Percentiles rank a stretch among this genome's conserved stretches.
These are phyloP conservation scores for Xylaria arbuscula DNA, from an alignment of 2,329 filamentous ascomycete genomes.

Conservation along the genomic window DNA sequence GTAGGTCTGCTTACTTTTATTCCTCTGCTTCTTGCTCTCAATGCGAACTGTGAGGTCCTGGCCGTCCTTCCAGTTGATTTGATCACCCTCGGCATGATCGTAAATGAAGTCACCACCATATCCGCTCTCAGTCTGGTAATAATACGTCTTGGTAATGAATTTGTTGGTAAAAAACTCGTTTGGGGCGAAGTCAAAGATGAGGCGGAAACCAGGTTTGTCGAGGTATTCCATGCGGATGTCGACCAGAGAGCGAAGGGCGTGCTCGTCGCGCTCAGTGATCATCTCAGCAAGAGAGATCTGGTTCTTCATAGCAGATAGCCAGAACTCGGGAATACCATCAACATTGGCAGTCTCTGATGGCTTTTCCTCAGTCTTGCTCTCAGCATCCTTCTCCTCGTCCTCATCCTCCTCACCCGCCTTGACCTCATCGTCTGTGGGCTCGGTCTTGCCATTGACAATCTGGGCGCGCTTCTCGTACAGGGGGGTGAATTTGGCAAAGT, in stretches of 20 bases:
- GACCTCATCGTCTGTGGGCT: slow-evolving; percentile 89
- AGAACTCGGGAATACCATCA: slow-evolving; percentile 96
- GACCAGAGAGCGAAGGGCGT: slow-evolving; percentile 85
- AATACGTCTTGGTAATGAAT: slow-evolving; percentile 97
- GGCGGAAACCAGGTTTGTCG: slow-evolving; percentile 95
- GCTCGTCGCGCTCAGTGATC: slow-evolving; percentile 98
- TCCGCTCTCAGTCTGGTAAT: slow-evolving; percentile 97
- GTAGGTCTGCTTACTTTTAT: slow-evolving; percentile 82
- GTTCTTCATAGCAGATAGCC: slow-evolving; percentile 99
- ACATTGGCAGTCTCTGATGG: slow-evolving; percentile 63
- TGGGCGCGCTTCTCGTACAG: slow-evolving; percentile 94
- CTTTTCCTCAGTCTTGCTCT: slow-evolving; percentile 64
- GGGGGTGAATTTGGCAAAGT: slow-evolving; percentile 98
- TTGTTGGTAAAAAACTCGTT: slow-evolving; percentile 99
- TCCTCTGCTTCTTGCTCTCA: slow-evolving; percentile 99
- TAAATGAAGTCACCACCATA: slow-evolving; percentile 99
- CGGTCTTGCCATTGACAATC: slow-evolving; percentile 87
- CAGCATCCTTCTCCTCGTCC: slow-evolving; percentile 70
- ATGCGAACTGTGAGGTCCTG: slow-evolving; percentile 94
- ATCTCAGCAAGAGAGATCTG: slow-evolving; percentile 96
- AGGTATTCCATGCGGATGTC: slow-evolving; percentile 99
- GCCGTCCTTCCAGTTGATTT: slow-evolving; percentile 95
- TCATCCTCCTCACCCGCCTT: slow-evolving; percentile 85
- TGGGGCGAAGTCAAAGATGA: slow-evolving; percentile 95
- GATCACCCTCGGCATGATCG: slow-evolving; percentile 97